Evolutionary conservation across 768 basidiomycete genomes (phyloP).

Genomic region (Rhodotorula babjevae): DNA sequence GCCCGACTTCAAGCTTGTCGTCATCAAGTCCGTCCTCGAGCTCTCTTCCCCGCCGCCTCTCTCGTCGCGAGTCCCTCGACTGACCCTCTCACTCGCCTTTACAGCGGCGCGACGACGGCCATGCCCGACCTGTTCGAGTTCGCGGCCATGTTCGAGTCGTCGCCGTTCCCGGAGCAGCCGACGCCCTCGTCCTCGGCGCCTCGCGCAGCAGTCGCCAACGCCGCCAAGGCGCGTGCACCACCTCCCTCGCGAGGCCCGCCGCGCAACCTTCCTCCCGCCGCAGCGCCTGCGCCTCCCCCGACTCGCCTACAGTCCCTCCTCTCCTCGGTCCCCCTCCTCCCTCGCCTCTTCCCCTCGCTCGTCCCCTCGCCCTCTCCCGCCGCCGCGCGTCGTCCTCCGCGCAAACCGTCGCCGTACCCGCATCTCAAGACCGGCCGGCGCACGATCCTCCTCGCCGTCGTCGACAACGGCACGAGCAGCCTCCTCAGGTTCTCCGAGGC

Average conservation of each 20-base stretch:
- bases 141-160: slow-evolving; percentile 57
- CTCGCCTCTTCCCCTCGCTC: slow-evolving; percentile 2
- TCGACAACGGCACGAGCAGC: slow-evolving; percentile 78
- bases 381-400: background rate
- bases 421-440: slow-evolving; percentile 78
- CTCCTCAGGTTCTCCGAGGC: slow-evolving; percentile 86
- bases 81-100: background rate
- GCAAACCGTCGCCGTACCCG: slow-evolving; percentile 58
- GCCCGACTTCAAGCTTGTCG: slow-evolving; percentile 81
- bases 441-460: slow-evolving; percentile 75
- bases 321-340: slow-evolving; percentile 2
- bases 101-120: slow-evolving; percentile 72
- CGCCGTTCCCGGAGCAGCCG: background rate
- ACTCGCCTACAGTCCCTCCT: background rate
- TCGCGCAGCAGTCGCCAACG: background rate
- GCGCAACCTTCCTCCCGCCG: background rate
- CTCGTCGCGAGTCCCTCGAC: background rate
- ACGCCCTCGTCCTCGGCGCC: slow-evolving; percentile 19
- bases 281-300: background rate
- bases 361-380: background rate
- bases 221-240: background rate
- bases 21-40: slow-evolving; percentile 64
- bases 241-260: background rate
- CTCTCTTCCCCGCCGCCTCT: background rate
- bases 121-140: slow-evolving; percentile 80